Percentiles rank a stretch among this genome's conserved stretches.
These are phyloP conservation scores for Aeschynomene evenia DNA, from an alignment of 306 rosid species.

Conservation along the genomic window DNA sequence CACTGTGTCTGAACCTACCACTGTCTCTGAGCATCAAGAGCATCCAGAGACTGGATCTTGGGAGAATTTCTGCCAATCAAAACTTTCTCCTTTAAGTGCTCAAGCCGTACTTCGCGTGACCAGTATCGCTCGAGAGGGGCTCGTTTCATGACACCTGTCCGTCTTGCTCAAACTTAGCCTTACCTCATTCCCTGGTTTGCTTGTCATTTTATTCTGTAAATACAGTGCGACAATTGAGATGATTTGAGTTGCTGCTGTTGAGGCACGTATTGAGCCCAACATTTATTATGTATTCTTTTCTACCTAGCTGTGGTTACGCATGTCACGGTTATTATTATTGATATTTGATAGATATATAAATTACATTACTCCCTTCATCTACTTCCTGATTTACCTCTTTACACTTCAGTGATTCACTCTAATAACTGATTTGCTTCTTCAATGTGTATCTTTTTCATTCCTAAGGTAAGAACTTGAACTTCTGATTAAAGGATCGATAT, in stretches of 20 bases:
- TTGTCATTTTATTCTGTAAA: conserved; percentile 59
- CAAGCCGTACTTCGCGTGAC: conserved; percentile 97
- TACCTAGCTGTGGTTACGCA: conserved; percentile 33
- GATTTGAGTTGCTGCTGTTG: conserved; percentile 50
- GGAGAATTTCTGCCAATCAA: conserved; percentile 85
- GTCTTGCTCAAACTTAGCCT: conserved; percentile 36
- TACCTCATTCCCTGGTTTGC: conserved; percentile 54
- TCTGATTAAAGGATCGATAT: too few relatives aligned
- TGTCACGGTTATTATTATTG: conserved; percentile 31
- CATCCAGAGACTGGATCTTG: conserved; percentile 58
- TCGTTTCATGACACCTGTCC: conserved; percentile 64
- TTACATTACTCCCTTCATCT: background rate
- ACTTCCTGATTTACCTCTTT: background rate
- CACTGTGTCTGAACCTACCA: conserved; percentile 39
- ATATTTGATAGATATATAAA: conserved; percentile 36
- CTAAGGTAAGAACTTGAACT: too few relatives aligned
- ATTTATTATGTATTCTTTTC: conserved; percentile 33
- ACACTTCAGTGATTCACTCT: background rate
- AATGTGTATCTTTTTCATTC: too few relatives aligned
- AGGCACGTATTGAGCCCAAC: conserved; percentile 53
- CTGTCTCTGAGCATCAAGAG: conserved; percentile 38
- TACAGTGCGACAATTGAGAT: conserved; percentile 53
- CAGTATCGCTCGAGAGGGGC: conserved; percentile 67
- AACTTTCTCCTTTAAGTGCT: conserved; percentile 89
- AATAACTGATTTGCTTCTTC: conserved; percentile 9